Evolutionary conservation across 2,329 filamentous ascomycete species (phyloP), one percentile per base, ranked within the genome.

Genomic region (Ophiostoma quercus): DNA sequence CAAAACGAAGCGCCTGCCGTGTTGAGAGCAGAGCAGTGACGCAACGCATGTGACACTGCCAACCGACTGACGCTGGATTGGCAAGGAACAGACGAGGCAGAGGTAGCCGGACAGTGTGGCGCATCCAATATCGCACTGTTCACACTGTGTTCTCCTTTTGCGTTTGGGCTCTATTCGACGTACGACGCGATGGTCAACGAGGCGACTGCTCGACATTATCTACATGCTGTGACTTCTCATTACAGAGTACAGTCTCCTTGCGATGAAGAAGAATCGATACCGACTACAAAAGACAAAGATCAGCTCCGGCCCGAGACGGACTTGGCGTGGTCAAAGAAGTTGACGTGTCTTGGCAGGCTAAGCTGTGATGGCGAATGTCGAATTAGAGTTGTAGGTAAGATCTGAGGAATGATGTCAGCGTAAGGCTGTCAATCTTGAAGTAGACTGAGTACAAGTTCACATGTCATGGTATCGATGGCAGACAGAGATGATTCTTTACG

Each of bases 51-150:
- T 25, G 51, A 57, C 43, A 47, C 16, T 34, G 34, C 34, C 34
- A 34, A 34, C 34, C 4, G 34, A 34, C 34, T 34, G 14, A 12
- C 14, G 57, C 22, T n/a, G 25, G 22, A 41, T 60, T 60, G 67
- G 51, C 60, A 14, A 16, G 7, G 16, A 39, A 6, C 22, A 25
- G 51, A 39, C 16, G 51, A 54, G 8, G 34, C 29, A 68, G 67
- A 57, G 51, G 57, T 12, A 16, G 41, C 39, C 54, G 34, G 25
- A 70, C 69, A 63, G 69, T 70, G 65, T 70, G 69, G 65, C 69
- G 66, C 66, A 70, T 70, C 8, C 4, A 8, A 3, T 11, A 4
- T 6, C 16, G 19, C 60, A 37, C 32, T 65, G n/a, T 22, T 22
- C 11, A 14, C n/a, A 65, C 62, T 65, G 62, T 65, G 62, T 14